Percentiles rank a stretch among this genome's conserved stretches.
Conservation (phyloP, 2,329 filamentous ascomycete species). For the Corinectria fuckeliana region DNA sequence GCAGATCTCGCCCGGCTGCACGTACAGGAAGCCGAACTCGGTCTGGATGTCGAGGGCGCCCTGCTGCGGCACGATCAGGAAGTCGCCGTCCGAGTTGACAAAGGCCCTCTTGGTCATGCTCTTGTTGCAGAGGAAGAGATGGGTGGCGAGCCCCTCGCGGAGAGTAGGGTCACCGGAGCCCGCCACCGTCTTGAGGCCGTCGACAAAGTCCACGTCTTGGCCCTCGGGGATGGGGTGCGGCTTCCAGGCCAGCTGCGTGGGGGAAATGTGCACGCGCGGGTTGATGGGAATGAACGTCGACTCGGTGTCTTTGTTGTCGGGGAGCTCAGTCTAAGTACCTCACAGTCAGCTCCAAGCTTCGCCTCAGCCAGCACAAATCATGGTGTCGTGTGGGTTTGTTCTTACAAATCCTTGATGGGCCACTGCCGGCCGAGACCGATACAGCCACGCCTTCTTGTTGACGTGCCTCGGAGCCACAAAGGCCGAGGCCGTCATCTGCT, state of each 20-base stretch:
- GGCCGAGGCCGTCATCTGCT: slow-evolving; percentile 49
- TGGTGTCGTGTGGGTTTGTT: background rate
- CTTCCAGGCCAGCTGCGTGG: slow-evolving; percentile 26
- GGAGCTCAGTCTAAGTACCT: background rate
- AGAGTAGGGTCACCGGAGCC: slow-evolving; percentile 56
- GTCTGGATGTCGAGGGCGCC: slow-evolving; percentile 72
- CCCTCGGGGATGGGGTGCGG: slow-evolving; percentile 14
- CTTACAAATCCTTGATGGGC: slow-evolving; percentile 35
- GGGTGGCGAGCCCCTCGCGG: slow-evolving; percentile 53
- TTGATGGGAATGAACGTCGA: slow-evolving; percentile 24
- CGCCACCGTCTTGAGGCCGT: slow-evolving; percentile 54
- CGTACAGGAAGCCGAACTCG: slow-evolving; percentile 68
- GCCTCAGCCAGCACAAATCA: fast-evolving
- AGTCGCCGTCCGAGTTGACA: slow-evolving; percentile 68
- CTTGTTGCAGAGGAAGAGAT: slow-evolving; percentile 53
- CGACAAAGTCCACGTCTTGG: slow-evolving; percentile 50
- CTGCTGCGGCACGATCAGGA: slow-evolving; percentile 69
- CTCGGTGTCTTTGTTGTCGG: slow-evolving; percentile 16
- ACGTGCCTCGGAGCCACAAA: slow-evolving; percentile 38
- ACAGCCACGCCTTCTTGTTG: slow-evolving; percentile 39
- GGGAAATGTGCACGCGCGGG: slow-evolving; percentile 24
- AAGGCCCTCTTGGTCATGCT: slow-evolving; percentile 55
- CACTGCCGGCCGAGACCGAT: slow-evolving; percentile 35
- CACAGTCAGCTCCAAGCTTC: background rate
- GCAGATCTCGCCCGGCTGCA: slow-evolving; percentile 70